Base-by-base conservation (phyloP, 441 rosid genomes). In the Isatis lusitanica region DNA sequence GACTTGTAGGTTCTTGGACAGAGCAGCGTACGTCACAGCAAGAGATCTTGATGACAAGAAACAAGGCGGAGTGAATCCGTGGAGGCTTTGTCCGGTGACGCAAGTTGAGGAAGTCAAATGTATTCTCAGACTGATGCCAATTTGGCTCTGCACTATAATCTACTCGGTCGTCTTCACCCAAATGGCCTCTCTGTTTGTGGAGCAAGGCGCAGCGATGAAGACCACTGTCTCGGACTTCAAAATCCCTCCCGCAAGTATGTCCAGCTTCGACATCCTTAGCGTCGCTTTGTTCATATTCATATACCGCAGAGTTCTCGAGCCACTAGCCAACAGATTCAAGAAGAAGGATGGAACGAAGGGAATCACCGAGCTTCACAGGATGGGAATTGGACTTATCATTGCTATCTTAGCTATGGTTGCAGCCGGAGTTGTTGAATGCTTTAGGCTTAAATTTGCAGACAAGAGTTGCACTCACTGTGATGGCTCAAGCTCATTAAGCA, bases 91-190 rank as follows among this genome's bases (percentile, higher is more conserved):
- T 80, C 88, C 98, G 0, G 76, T 96, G 8, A 89, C 97, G 50
- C 99, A 96, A 83, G 97, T 96, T 4, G 98, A 96, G 74, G 98
- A 96, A 86, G 99, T 90, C 67, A 96, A 96, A 81, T 93, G 98
- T 83, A 84, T 96, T 53, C 82, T 96, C 16, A 89, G 94, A 78
- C 77, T 93, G 24, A 77, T 96, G 36, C 98, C 99, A 3, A 90
- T 96, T 38, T 96, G 99, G 99, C 87, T 96, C 44, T 96, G 99
- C 84, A 93, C 99, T 71, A 92, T 96, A 50, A 62, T 93, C 58
- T 96, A 93, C 86, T 96, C 99, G 0, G 99, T 96, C 0, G 98
- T 89, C 63, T 93, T 93, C 81, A 96, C 98, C 5, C 99, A 96
- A 76, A 96, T 96, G 99, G 98, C 97, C 11, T 96, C 99, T 35